Evolutionary conservation across 23 red algal species (phyloP).

Genomic region (Gracilaria gracilis): DNA sequence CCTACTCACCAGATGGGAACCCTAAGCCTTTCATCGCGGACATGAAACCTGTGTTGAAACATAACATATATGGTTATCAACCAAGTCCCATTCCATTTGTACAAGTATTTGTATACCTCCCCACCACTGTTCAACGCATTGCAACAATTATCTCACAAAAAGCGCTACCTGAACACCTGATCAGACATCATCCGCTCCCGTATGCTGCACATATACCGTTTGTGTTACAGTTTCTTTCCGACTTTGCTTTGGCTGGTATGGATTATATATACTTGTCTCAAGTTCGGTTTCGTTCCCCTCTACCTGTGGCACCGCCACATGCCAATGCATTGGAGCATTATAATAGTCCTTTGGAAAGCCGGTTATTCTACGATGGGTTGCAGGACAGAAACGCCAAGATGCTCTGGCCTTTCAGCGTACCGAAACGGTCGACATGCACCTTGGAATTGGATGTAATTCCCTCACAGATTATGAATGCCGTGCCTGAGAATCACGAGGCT

Average conservation of each 20-base stretch:
- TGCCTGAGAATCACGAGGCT: background rate
- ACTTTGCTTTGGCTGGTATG: conserved; percentile 86
- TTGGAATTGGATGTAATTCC: conserved; percentile 80
- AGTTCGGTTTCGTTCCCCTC: conserved; percentile 74
- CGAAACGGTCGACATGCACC: conserved; percentile 54
- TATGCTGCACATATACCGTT: conserved; percentile 86
- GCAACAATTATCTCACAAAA: conserved; percentile 60
- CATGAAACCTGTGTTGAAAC: conserved; percentile 63
- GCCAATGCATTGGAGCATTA: conserved; percentile 12
- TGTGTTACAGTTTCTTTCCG: conserved; percentile 82
- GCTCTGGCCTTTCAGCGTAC: conserved; percentile 19
- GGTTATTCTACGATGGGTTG: conserved; percentile 6
- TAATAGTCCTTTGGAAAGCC: conserved; percentile 9
- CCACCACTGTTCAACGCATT: conserved; percentile 65
- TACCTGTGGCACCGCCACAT: conserved; percentile 23
- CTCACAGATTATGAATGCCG: conserved; percentile 63
- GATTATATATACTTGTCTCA: conserved; percentile 68
- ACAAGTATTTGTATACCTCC: conserved; percentile 69
- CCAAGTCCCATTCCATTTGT: conserved; percentile 44
- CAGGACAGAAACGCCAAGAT: background rate
- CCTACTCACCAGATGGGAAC: conserved; percentile 13
- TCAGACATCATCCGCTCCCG: conserved; percentile 57
- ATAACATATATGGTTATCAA: conserved; percentile 86
- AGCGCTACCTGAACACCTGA: conserved; percentile 46
- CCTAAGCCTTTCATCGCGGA: conserved; percentile 67